A percentile compares a stretch with the other conserved stretches of the same genome.
Evolutionary conservation across 225 moss, liverwort and hornwort genomes (phyloP).

Genomic region (Straminergon stramineum): DNA sequence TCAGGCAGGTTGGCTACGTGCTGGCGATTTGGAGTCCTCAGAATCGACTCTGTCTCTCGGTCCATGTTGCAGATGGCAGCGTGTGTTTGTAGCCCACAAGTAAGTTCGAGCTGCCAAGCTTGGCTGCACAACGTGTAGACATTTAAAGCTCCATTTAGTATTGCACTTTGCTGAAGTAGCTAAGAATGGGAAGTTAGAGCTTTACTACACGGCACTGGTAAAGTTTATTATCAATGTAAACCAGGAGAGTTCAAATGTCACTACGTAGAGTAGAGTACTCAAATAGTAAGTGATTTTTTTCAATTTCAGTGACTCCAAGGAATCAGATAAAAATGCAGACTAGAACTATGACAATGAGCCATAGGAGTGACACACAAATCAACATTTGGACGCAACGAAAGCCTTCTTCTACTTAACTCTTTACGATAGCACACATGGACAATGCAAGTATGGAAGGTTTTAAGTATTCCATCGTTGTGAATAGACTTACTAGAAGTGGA

Average conservation of each 20-base stretch:
- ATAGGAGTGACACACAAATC: neutral
- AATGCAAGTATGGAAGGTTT: neutral
- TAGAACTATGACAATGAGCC: neutral
- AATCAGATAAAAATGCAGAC: no score
- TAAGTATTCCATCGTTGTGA: accelerated
- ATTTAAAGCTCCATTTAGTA: neutral
- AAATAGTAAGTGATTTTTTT: no score
- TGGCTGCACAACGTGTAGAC: neutral
- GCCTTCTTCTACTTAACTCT: neutral
- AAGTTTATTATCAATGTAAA: neutral
- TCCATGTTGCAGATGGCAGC: neutral
- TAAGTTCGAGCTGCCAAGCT: neutral
- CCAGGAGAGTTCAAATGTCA: neutral
- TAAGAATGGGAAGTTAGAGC: no score
- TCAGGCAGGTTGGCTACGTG: neutral
- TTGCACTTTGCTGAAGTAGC: neutral
- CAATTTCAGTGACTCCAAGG: neutral
- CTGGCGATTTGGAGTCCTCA: neutral
- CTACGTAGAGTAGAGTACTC: neutral
- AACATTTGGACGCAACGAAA: neutral
- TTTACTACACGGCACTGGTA: neutral
- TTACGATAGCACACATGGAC: neutral
- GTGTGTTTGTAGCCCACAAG: neutral
- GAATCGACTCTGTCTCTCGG: no score
- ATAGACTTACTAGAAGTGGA: accelerated